Percentiles rank a stretch among this genome's conserved stretches.
These are phyloP conservation scores for Gnomoniopsis smithogilvyi DNA, from an alignment of 2,329 filamentous ascomycete species.

Conservation along the genomic window DNA sequence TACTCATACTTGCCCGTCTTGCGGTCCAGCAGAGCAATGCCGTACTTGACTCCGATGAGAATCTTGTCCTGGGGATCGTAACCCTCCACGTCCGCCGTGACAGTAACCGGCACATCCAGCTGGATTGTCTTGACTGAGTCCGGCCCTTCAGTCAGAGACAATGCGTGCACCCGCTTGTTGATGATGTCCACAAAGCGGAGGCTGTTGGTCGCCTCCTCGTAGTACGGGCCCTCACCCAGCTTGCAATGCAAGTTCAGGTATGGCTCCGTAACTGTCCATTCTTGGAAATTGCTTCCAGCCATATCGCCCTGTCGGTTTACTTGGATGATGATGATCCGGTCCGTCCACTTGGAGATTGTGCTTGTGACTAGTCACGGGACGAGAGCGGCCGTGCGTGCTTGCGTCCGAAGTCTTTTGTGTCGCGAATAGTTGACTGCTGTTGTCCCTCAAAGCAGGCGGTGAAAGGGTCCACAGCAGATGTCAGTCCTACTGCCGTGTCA, in stretches of 20 bases:
- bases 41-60: constrained; percentile 76
- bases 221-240: constrained; percentile 73
- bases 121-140: constrained; percentile 60
- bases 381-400: constrained; percentile 3
- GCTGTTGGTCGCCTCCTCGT: constrained; percentile 60
- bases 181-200: constrained; percentile 83
- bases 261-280: constrained; percentile 49
- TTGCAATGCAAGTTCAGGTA: constrained; percentile 62
- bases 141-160: constrained; percentile 63
- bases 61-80: constrained; percentile 61
- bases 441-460: not conserved
- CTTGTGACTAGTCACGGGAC: constrained; percentile 9
- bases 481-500: constrained; percentile 18
- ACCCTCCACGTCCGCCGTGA: constrained; percentile 77
- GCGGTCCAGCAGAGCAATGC: constrained; percentile 74
- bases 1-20: constrained; percentile 52
- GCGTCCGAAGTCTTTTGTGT: not conserved
- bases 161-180: constrained; percentile 67
- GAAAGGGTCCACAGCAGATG: constrained; percentile 17
- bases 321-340: not conserved
- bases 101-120: constrained; percentile 53
- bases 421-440: not conserved
- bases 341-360: not conserved
- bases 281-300: constrained; percentile 34
- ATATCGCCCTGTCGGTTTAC: constrained; percentile 23